Evolutionary conservation across 2,329 filamentous ascomycete genomes (phyloP).

Genomic region (Trichoderma atrobrunneum): DNA sequence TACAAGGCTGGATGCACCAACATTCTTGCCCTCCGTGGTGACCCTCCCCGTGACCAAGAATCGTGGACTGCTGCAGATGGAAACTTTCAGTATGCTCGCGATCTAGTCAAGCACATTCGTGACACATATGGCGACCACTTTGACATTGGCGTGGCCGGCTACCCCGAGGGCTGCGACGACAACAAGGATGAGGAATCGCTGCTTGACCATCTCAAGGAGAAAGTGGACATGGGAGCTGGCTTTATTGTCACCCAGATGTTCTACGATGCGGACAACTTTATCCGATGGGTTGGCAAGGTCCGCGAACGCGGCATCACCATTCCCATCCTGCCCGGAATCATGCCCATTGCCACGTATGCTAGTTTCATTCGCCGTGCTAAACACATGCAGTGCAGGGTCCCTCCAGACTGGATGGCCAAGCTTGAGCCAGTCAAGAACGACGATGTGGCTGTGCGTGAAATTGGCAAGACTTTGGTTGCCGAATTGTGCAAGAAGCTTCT

Average conservation of each 20-base stretch:
- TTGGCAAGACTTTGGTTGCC: conserved; percentile 82
- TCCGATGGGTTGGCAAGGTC: conserved; percentile 85
- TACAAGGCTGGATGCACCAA: conserved; percentile 97
- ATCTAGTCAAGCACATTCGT: conserved; percentile 82
- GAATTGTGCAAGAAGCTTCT: conserved; percentile 87
- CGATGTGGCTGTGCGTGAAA: conserved; percentile 84
- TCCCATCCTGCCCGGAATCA: conserved; percentile 82
- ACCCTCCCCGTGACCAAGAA: conserved; percentile 89
- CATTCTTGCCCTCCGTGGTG: conserved; percentile 88
- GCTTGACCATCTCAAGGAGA: conserved; percentile 92
- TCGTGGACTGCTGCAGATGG: conserved; percentile 87
- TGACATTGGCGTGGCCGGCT: conserved; percentile 95
- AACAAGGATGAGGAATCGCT: conserved; percentile 81
- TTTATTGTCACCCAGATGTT: conserved; percentile 99
- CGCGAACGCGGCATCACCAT: conserved; percentile 79
- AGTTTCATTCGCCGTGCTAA: conserved; percentile 86
- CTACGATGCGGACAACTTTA: conserved; percentile 94
- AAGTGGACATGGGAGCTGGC: conserved; percentile 87
- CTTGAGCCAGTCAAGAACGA: conserved; percentile 96
- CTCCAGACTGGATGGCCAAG: conserved; percentile 73
- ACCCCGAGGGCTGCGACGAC: conserved; percentile 93
- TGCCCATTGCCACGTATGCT: conserved; percentile 88
- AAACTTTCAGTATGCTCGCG: conserved; percentile 87
- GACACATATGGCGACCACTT: conserved; percentile 72
- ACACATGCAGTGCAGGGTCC: conserved; percentile 85